Conservation (phyloP, 2,329 filamentous ascomycete genomes). For the Daldinia eschscholtzii region DNA sequence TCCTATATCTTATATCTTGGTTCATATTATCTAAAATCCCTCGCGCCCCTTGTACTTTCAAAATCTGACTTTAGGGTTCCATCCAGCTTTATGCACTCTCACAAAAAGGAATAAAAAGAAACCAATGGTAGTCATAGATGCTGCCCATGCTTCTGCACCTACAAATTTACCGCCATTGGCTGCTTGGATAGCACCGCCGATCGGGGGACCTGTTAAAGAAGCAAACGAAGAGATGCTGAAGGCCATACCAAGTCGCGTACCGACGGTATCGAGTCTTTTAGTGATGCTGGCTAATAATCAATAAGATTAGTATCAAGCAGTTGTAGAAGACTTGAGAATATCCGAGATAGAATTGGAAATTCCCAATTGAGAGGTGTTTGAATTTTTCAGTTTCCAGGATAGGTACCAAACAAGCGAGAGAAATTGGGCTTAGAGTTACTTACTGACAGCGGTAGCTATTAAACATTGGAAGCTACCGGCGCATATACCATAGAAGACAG, state of each 20-base stretch:
- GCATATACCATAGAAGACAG: constrained; percentile 52
- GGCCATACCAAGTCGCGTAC: constrained; percentile 58
- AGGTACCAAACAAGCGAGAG: neutral
- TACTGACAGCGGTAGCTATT: constrained; percentile 54
- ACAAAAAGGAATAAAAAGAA: constrained; percentile 44
- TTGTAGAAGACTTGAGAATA: neutral
- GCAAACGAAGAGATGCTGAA: constrained; percentile 57
- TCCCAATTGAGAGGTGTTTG: neutral
- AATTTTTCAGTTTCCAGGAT: too few species aligned
- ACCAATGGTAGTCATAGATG: constrained; percentile 48
- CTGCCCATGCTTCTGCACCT: constrained; percentile 54
- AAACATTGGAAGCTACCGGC: constrained; percentile 57
- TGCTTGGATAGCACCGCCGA: constrained; percentile 55
- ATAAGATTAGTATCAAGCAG: neutral
- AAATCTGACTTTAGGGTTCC: constrained; percentile 42
- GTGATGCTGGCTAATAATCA: constrained; percentile 54
- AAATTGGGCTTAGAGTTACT: neutral
- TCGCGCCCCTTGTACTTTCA: constrained; percentile 8
- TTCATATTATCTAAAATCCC: neutral
- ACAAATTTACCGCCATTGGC: constrained; percentile 48
- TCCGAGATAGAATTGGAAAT: neutral
- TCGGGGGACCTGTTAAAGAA: constrained; percentile 56
- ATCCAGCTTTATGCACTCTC: constrained; percentile 45
- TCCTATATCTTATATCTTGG: neutral
- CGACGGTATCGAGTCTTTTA: constrained; percentile 55